Percentiles rank a stretch among this genome's conserved stretches.
These are phyloP conservation scores for Allomyces macrogynus DNA, from an alignment of 192 early-diverging fungal species.

Conservation along the genomic window DNA sequence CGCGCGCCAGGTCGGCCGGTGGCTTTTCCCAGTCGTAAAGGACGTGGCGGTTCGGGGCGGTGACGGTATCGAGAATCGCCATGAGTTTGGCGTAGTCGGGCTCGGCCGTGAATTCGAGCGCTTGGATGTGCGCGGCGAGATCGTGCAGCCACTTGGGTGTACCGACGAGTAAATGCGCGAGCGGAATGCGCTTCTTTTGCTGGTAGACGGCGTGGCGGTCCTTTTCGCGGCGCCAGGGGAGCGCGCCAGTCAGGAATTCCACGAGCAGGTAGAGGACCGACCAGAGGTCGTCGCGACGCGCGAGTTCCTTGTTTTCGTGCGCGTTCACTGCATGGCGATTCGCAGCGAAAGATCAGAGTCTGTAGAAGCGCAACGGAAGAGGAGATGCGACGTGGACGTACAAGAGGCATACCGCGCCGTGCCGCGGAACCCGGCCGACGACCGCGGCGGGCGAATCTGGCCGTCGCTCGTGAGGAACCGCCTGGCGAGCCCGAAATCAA, in stretches of 20 bases:
- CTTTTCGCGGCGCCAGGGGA: conserved; percentile 40
- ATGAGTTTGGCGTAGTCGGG: conserved; percentile 16
- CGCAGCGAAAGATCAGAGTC: too few relatives aligned
- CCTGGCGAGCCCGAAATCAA: conserved; percentile 32
- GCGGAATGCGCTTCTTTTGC: conserved; percentile 8
- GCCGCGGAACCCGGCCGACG: conserved; percentile 32
- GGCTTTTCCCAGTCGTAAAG: conserved; percentile 11
- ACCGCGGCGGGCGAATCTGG: conserved; percentile 16
- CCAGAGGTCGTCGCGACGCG: conserved; percentile 35
- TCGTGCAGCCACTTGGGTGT: conserved; percentile 5
- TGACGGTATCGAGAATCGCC: conserved; percentile 6
- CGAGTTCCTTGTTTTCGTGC: conserved; percentile 17
- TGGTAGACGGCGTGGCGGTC: conserved; percentile 7
- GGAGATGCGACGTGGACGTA: too few relatives aligned
- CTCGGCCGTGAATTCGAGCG: conserved; percentile 12
- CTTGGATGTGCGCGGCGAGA: conserved; percentile 11
- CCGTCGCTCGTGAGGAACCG: conserved; percentile 12
- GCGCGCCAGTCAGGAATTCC: conserved; percentile 24
- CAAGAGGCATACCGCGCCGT: conserved; percentile 26
- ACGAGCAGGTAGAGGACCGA: conserved; percentile 29
- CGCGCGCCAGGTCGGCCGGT: too few relatives aligned
- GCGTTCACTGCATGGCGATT: too few relatives aligned
- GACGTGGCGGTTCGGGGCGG: conserved; percentile 4
- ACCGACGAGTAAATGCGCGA: conserved; percentile 10
- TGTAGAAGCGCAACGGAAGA: too few relatives aligned